phyloP scores from a whole-genome alignment of 371 early-diverging fungal species.

The Blakeslea trispora region DNA sequence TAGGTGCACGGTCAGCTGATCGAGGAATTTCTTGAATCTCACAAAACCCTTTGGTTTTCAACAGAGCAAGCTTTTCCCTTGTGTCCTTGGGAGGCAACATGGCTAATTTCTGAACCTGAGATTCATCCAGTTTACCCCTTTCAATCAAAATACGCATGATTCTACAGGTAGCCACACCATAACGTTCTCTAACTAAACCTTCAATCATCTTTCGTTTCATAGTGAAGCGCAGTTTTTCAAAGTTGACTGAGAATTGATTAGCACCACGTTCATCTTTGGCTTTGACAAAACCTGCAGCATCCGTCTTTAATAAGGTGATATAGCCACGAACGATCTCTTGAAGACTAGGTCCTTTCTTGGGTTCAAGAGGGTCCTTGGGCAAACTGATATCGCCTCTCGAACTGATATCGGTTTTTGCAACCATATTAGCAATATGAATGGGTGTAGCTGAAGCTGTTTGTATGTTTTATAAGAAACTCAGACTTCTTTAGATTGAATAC shows the following conservation, averaged over 20 bases:
- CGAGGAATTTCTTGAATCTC: conserved; percentile 90
- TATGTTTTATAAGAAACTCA: background rate
- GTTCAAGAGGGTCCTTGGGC: conserved; percentile 49
- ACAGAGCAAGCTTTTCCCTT: conserved; percentile 67
- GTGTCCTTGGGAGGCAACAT: conserved; percentile 77
- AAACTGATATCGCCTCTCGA: conserved; percentile 58
- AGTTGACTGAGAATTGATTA: conserved; percentile 73
- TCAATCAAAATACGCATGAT: conserved; percentile 75
- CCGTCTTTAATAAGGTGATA: conserved; percentile 65
- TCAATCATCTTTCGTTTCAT: conserved; percentile 70
- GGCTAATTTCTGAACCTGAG: conserved; percentile 70
- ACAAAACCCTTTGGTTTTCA: conserved; percentile 72
- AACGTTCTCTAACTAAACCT: conserved; percentile 68
- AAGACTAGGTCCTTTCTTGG: conserved; percentile 41
- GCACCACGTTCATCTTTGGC: conserved; percentile 74
- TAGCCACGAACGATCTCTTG: conserved; percentile 64
- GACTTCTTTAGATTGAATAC: background rate
- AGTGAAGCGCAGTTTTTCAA: conserved; percentile 57
- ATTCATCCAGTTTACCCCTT: conserved; percentile 86
- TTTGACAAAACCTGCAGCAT: conserved; percentile 65
- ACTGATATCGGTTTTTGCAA: conserved; percentile 50
- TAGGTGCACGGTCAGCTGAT: conserved; percentile 83
- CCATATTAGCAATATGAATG: conserved; percentile 55
- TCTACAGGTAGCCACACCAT: conserved; percentile 73
- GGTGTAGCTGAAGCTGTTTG: conserved; percentile 52